Conservation (phyloP, 2,329 filamentous ascomycete genomes). For the Bretziella fagacearum region DNA sequence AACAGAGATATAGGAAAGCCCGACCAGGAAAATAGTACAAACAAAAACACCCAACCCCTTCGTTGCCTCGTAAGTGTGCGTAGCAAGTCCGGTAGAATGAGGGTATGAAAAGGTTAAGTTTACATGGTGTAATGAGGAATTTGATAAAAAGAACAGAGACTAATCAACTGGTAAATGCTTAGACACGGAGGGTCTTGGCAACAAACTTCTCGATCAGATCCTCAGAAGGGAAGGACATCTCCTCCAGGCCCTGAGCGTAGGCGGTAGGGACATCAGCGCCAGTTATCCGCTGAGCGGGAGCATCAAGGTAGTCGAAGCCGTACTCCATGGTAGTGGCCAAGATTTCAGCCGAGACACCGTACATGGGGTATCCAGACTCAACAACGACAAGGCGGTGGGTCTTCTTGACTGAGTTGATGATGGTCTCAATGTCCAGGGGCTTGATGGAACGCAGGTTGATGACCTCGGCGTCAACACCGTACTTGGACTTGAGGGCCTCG, state of each 20-base stretch:
- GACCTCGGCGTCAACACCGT: conserved; percentile 88
- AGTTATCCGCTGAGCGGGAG: conserved; percentile 82
- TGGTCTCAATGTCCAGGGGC: conserved; percentile 86
- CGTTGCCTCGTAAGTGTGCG: not conserved
- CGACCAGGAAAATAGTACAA: conserved; percentile 8
- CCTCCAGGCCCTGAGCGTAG: conserved; percentile 82
- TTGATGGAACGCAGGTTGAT: conserved; percentile 97
- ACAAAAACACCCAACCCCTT: conserved; percentile 5
- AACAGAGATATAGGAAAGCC: conserved; percentile 6
- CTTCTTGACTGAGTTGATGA: conserved; percentile 97
- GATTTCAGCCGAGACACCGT: conserved; percentile 83
- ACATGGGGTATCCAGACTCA: conserved; percentile 92
- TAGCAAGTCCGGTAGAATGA: conserved; percentile 4
- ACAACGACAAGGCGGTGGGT: conserved; percentile 80
- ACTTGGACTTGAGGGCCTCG: conserved; percentile 85
- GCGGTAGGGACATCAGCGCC: conserved; percentile 95
- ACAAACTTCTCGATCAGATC: conserved; percentile 72
- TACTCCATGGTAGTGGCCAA: conserved; percentile 94
- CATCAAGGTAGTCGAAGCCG: conserved; percentile 92
- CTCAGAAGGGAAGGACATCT: conserved; percentile 89
- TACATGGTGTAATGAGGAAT: not conserved
- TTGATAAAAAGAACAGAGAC: conserved; percentile 1
- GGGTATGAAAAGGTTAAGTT: conserved; percentile 8
- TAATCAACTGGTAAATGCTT: conserved; percentile 20
- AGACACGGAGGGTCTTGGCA: conserved; percentile 74